These are phyloP conservation scores for Bacidia rubella DNA, from an alignment of 495 filamentous ascomycete species.

Conservation along the genomic window DNA sequence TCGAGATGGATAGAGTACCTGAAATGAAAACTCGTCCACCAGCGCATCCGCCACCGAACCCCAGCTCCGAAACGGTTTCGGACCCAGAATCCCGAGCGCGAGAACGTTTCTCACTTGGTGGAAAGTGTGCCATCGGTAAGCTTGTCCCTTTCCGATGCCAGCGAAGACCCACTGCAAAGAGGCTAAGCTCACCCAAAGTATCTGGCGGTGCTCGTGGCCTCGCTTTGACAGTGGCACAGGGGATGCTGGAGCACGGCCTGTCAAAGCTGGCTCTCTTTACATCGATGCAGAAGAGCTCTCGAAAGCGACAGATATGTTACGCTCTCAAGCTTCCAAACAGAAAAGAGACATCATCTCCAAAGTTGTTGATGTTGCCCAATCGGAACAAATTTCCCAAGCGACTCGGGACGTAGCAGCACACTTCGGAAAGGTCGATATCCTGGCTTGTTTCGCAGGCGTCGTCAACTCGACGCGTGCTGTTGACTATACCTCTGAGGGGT, in stretches of 20 bases:
- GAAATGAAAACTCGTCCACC: neutral
- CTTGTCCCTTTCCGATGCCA: neutral
- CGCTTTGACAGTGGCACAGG: neutral
- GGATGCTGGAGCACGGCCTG: neutral
- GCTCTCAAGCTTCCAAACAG: neutral
- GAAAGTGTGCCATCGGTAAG: neutral
- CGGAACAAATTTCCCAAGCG: neutral
- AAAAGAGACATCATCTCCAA: neutral
- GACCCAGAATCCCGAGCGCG: neutral
- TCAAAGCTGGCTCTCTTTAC: neutral
- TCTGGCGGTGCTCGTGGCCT: neutral
- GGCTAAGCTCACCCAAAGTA: neutral
- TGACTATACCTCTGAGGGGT: neutral
- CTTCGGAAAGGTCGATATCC: neutral
- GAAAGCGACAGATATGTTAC: neutral
- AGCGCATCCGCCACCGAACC: neutral
- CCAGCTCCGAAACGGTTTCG: neutral
- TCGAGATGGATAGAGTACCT: neutral
- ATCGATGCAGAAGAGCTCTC: neutral
- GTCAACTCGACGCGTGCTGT: neutral
- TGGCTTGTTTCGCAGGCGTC: neutral
- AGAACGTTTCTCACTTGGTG: neutral
- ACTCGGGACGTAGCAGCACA: neutral
- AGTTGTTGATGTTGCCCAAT: neutral
- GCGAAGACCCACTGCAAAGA: neutral